Percentiles rank a stretch among this genome's conserved stretches.
These are phyloP conservation scores for Insectozyma bohioensis DNA, from an alignment of 1,139 yeast species.

Conservation along the genomic window DNA sequence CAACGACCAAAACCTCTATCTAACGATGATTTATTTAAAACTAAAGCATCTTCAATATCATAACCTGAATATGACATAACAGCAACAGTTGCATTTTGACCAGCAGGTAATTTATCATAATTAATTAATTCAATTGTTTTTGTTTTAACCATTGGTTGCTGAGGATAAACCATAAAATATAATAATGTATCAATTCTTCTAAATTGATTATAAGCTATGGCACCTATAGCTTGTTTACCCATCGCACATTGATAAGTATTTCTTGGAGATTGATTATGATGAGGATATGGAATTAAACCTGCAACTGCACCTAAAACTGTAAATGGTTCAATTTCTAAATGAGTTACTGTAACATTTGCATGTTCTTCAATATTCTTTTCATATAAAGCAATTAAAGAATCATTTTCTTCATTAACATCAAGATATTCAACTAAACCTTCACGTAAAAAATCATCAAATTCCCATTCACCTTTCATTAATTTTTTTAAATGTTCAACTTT, in stretches of 20 bases:
- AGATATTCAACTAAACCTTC: constrained; percentile 91
- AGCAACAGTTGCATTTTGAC: constrained; percentile 98
- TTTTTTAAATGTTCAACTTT: constrained; percentile 63
- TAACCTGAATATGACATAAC: constrained; percentile 99
- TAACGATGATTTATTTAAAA: constrained; percentile 84
- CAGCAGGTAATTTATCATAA: constrained; percentile 96
- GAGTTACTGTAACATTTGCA: constrained; percentile 57
- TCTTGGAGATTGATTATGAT: constrained; percentile 98
- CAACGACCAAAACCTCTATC: constrained; percentile 99
- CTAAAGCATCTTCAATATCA: constrained; percentile 99
- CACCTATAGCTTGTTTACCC: constrained; percentile 99
- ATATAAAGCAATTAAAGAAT: constrained; percentile 87
- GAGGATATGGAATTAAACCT: constrained; percentile 98
- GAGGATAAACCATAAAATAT: constrained; percentile 96
- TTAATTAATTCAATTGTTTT: constrained; percentile 94
- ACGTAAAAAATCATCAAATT: constrained; percentile 82
- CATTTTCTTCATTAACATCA: constrained; percentile 98
- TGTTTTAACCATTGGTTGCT: constrained; percentile 98
- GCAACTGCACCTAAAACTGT: constrained; percentile 98
- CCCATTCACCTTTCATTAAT: constrained; percentile 69
- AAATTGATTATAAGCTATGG: constrained; percentile 95
- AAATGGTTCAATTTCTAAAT: constrained; percentile 94
- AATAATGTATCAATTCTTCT: constrained; percentile 91
- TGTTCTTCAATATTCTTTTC: constrained; percentile 49
- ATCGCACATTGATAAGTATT: constrained; percentile 99